Percentiles rank a stretch among this genome's conserved stretches.
Evolutionary conservation across 1,139 yeast genomes (phyloP).

Genomic region (Blastobotrys raffinosifermentans): DNA sequence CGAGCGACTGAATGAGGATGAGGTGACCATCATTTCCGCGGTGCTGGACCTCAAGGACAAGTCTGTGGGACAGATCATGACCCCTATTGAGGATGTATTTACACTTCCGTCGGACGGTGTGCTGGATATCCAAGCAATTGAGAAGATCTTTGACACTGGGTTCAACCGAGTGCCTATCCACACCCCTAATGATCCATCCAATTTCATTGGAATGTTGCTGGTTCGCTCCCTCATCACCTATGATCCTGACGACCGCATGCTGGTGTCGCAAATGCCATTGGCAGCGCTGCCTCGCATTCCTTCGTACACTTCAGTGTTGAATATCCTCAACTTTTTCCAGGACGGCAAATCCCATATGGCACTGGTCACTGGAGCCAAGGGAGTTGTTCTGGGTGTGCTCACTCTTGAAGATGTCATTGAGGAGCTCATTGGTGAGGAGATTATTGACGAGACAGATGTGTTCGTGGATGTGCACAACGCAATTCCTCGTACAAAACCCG

Average conservation of each 20-base stretch:
- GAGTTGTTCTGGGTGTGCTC: conserved; percentile 90
- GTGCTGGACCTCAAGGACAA: conserved; percentile 92
- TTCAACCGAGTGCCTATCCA: conserved; percentile 95
- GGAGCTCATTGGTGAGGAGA: conserved; percentile 95
- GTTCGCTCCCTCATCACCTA: conserved; percentile 90
- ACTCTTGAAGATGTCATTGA: conserved; percentile 96
- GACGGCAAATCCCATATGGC: conserved; percentile 98
- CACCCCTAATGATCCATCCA: conserved; percentile 79
- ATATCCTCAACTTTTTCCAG: conserved; percentile 91
- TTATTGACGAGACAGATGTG: conserved; percentile 95
- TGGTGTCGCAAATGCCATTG: conserved; percentile 87
- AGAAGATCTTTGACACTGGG: conserved; percentile 88
- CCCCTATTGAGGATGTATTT: conserved; percentile 86
- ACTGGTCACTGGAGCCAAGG: conserved; percentile 81
- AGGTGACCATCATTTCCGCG: conserved; percentile 91
- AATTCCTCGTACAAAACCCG: conserved; percentile 70
- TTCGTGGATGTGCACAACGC: conserved; percentile 85
- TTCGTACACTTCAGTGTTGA: conserved; percentile 85
- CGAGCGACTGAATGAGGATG: conserved; percentile 87
- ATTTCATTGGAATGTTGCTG: conserved; percentile 90
- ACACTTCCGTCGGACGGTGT: conserved; percentile 82
- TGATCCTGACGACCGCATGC: conserved; percentile 93
- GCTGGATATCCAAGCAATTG: conserved; percentile 78
- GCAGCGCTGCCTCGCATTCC: conserved; percentile 95
- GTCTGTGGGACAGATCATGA: conserved; percentile 81